Evolutionary conservation across 2,329 filamentous ascomycete species (phyloP), one percentile per base, ranked within the genome.

Genomic region (Diplodia intermedia): DNA sequence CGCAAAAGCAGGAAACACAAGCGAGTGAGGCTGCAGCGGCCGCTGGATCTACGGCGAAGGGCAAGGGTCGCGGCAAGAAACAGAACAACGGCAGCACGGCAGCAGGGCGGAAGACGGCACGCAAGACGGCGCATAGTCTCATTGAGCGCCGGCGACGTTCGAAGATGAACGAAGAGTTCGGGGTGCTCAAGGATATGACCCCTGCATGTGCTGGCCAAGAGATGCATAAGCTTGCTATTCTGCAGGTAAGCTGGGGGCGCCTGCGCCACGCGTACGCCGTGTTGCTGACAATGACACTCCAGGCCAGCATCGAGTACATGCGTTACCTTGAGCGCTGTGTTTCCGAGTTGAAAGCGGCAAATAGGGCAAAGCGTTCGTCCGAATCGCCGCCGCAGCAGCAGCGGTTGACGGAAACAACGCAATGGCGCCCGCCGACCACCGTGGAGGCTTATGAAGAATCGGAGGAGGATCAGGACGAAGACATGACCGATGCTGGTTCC

Each of bases 131-230:
- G 12, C 95, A 99, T 76, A 97, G 93, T 75, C 81, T 98, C 72
- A 99, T 98, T 73, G 95, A 99, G 82, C 86, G 95, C 55, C 84
- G 94, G 68, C 84, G 95, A 73, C 86, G 95, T 70, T 97, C 92
- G 14, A 99, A 98, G 83, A 99, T 98, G 94, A 98, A 99, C 73
- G 94, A 98, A 78, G 95, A 98, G 81, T 98, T 98, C 81, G 91
- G 89, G 1, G 91, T 96, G 18, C 82, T 98, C 71, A 98, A 98
- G 81, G 88, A 90, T 74, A 93, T 99, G 91, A 96, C 98, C 68
- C 95, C 95, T 0, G 94, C 95, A 2, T 98, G 95, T 79, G 89
- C 87, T n/a, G 94, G 93, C 7, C 87, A 90, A 72, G 94, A 98
- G 75, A 98, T 98, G 95, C 95, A 98, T 80, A 99, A 99, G 81